Percentiles rank a stretch among this genome's conserved stretches.
Conservation (phyloP, 2,329 filamentous ascomycete genomes). For the Paecilomyces sp. region DNA sequence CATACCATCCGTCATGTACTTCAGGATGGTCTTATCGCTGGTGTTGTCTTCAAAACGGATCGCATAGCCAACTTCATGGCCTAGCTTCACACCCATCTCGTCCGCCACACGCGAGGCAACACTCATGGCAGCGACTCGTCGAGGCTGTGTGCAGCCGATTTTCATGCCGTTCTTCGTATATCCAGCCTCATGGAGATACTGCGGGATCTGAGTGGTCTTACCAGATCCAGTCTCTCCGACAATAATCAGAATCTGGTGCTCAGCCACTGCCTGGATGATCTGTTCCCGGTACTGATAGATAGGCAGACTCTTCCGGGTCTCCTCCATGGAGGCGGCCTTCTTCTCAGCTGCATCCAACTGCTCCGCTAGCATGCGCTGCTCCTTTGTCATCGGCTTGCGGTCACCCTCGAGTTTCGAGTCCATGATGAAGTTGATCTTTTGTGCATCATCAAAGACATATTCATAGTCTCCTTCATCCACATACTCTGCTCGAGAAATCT, state of each 20-base stretch:
- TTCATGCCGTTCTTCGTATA: constrained; percentile 79
- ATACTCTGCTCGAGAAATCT: constrained; percentile 67
- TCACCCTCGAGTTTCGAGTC: constrained; percentile 68
- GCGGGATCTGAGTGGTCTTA: constrained; percentile 91
- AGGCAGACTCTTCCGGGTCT: constrained; percentile 81
- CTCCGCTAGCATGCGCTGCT: constrained; percentile 70
- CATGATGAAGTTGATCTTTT: constrained; percentile 77
- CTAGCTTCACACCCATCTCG: constrained; percentile 83
- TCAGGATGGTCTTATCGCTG: constrained; percentile 81
- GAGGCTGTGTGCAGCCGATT: constrained; percentile 87
- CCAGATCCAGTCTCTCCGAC: constrained; percentile 93
- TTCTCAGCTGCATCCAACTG: constrained; percentile 84
- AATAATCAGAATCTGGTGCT: constrained; percentile 83
- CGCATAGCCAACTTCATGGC: constrained; percentile 86
- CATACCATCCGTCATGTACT: constrained; percentile 98
- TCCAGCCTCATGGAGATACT: constrained; percentile 87
- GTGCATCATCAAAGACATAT: constrained; percentile 84
- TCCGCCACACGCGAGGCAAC: constrained; percentile 94
- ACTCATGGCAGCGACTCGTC: constrained; percentile 94
- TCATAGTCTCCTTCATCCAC: constrained; percentile 80
- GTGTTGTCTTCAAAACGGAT: constrained; percentile 94
- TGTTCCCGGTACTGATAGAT: constrained; percentile 83
- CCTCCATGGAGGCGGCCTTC: constrained; percentile 80
- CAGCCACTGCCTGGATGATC: constrained; percentile 75
- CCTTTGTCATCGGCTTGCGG: constrained; percentile 63